Percentiles rank a stretch among this genome's conserved stretches.
Evolutionary conservation across 164 flowering plant species (phyloP).

Genomic region (Vitis amurensis): DNA sequence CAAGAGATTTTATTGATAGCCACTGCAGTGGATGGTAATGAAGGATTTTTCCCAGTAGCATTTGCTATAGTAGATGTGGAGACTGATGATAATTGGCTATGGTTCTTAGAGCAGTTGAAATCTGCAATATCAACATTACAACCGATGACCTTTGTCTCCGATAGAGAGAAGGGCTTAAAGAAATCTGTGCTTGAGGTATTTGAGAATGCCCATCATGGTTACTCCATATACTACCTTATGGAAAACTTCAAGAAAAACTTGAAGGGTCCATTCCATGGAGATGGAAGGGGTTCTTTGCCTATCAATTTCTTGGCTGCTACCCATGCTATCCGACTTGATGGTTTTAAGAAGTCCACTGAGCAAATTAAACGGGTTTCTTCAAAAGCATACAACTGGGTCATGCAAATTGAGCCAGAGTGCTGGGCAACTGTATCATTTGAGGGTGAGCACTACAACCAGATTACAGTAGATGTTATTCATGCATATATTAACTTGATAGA

Average conservation of each 20-base stretch:
- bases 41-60: conserved; percentile 61
- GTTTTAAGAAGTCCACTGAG: conserved; percentile 35
- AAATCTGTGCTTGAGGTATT: conserved; percentile 46
- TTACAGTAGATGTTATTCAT: conserved; percentile 30
- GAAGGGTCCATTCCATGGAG: conserved; percentile 48
- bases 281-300: conserved; percentile 40
- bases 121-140: conserved; percentile 34
- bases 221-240: conserved; percentile 45
- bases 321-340: conserved; percentile 35
- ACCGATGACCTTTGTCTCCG: conserved; percentile 58
- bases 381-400: conserved; percentile 45
- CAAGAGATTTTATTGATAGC: conserved; percentile 61
- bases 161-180: conserved; percentile 49
- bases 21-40: conserved; percentile 63
- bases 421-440: conserved; percentile 47
- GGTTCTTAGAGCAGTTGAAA: conserved; percentile 61
- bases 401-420: conserved; percentile 45
- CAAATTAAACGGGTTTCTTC: conserved; percentile 43
- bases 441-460: conserved; percentile 43
- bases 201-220: conserved; percentile 48
- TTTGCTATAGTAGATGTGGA: conserved; percentile 60
- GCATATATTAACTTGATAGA: conserved; percentile 27
- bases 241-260: conserved; percentile 44
- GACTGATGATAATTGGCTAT: conserved; percentile 55
- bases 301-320: conserved; percentile 43